Evolutionary conservation across 1,139 yeast species (phyloP).

Genomic region (Petasospora rhodanensis): DNA sequence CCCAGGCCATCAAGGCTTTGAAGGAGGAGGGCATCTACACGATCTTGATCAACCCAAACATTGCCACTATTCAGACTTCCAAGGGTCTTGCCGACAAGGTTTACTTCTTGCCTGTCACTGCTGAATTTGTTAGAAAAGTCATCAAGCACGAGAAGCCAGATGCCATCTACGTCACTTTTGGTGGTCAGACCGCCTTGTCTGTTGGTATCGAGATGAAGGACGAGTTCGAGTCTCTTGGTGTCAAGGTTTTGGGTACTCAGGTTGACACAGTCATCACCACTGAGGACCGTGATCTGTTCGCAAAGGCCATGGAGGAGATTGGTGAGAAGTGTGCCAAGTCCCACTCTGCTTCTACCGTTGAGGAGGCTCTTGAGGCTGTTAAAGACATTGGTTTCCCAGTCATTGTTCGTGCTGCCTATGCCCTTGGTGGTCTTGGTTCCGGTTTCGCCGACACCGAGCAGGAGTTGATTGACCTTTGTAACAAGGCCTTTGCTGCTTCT

Average conservation of each 20-base stretch:
- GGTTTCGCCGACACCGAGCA: slow-evolving; percentile 92
- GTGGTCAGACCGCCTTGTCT: slow-evolving; percentile 96
- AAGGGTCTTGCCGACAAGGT: slow-evolving; percentile 97
- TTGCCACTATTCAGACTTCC: slow-evolving; percentile 98
- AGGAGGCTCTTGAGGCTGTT: slow-evolving; percentile 83
- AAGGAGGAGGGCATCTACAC: slow-evolving; percentile 97
- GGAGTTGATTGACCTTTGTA: slow-evolving; percentile 80
- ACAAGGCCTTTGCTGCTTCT: slow-evolving; percentile 89
- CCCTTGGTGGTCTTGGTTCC: slow-evolving; percentile 97
- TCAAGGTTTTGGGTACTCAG: slow-evolving; percentile 93
- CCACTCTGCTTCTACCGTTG: slow-evolving; percentile 72
- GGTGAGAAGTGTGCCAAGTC: slow-evolving; percentile 93
- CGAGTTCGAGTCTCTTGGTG: slow-evolving; percentile 88
- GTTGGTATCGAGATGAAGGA: slow-evolving; percentile 96
- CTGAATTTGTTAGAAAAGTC: slow-evolving; percentile 94
- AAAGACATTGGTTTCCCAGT: slow-evolving; percentile 90
- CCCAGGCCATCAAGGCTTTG: slow-evolving; percentile 90
- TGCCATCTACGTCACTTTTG: slow-evolving; percentile 94
- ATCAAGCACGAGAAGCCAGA: slow-evolving; percentile 94
- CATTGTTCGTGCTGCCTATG: slow-evolving; percentile 96
- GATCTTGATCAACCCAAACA: slow-evolving; percentile 91
- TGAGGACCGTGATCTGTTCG: slow-evolving; percentile 95
- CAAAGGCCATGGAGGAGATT: slow-evolving; percentile 92
- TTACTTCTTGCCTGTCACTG: slow-evolving; percentile 91
- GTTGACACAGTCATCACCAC: slow-evolving; percentile 95